Percentiles rank a stretch among this genome's conserved stretches.
Conservation (phyloP, 306 rosid genomes). For the Prunus davidiana region DNA sequence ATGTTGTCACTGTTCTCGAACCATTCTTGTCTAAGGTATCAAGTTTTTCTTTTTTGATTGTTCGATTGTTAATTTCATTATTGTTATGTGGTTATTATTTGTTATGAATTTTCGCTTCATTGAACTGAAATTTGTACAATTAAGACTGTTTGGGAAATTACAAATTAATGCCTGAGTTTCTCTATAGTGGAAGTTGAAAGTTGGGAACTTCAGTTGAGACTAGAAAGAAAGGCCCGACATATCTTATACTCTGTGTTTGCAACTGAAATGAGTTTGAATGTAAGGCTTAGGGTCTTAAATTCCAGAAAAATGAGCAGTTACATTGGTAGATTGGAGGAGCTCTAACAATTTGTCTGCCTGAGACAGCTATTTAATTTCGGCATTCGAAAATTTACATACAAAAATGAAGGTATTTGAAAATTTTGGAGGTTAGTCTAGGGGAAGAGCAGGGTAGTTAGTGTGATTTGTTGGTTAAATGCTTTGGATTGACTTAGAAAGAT, state of each 20-base stretch:
- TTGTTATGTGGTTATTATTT: background rate
- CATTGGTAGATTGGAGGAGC: background rate
- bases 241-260: background rate
- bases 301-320: background rate
- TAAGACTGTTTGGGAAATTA: background rate
- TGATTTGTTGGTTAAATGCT: background rate
- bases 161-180: background rate
- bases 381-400: background rate
- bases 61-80: background rate
- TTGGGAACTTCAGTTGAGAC: background rate
- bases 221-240: background rate
- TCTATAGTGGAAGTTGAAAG: background rate
- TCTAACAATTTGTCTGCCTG: background rate
- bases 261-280: background rate
- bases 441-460: background rate
- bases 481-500: background rate
- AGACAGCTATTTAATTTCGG: background rate
- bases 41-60: background rate
- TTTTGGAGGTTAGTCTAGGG: background rate
- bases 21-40: conserved; percentile 92
- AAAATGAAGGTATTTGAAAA: background rate
- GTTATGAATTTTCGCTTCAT: background rate
- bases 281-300: background rate
- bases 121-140: background rate
- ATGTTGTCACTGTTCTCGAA: conserved; percentile 78